Evolutionary conservation across 2,329 filamentous ascomycete genomes (phyloP).

Genomic region (Fusarium chuoi): DNA sequence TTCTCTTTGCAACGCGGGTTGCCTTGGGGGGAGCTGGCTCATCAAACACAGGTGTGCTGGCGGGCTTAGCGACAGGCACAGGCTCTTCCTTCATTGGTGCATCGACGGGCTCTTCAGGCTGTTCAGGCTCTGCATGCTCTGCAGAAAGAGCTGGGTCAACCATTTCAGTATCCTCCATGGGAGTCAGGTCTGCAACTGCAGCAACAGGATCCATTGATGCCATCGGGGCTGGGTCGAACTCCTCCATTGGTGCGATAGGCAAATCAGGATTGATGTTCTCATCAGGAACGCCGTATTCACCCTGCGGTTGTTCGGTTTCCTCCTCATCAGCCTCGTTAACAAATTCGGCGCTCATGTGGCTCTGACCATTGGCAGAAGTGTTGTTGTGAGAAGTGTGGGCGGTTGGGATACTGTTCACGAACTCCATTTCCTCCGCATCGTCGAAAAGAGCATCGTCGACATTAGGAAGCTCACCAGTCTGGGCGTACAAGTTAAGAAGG

Average conservation of each 20-base stretch:
- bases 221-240: slow-evolving; percentile 17
- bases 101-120: neutral
- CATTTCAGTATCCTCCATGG: slow-evolving; percentile 28
- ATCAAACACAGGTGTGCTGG: slow-evolving; percentile 9
- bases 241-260: slow-evolving; percentile 47
- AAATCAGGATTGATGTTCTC: slow-evolving; percentile 42
- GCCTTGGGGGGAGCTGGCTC: slow-evolving; percentile 43
- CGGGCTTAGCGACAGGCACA: slow-evolving; percentile 18
- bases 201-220: slow-evolving; percentile 27
- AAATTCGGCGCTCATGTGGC: slow-evolving; percentile 43
- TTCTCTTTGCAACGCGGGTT: slow-evolving; percentile 41
- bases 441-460: slow-evolving; percentile 46
- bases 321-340: slow-evolving; percentile 47
- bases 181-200: slow-evolving; percentile 8
- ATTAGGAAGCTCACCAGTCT: slow-evolving; percentile 49
- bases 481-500: slow-evolving; percentile 49
- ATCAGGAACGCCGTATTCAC: slow-evolving; percentile 24
- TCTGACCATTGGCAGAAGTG: slow-evolving; percentile 1
- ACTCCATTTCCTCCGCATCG: slow-evolving; percentile 48
- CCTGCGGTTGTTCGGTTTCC: slow-evolving; percentile 18
- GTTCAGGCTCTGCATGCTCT: slow-evolving; percentile 8
- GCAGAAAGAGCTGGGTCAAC: slow-evolving; percentile 38
- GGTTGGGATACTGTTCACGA: slow-evolving; percentile 40
- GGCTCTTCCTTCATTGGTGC: slow-evolving; percentile 8
- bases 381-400: slow-evolving; percentile 15